Evolutionary conservation across 331 rosid genomes (phyloP).

Genomic region (Pyracantha coccinea): DNA sequence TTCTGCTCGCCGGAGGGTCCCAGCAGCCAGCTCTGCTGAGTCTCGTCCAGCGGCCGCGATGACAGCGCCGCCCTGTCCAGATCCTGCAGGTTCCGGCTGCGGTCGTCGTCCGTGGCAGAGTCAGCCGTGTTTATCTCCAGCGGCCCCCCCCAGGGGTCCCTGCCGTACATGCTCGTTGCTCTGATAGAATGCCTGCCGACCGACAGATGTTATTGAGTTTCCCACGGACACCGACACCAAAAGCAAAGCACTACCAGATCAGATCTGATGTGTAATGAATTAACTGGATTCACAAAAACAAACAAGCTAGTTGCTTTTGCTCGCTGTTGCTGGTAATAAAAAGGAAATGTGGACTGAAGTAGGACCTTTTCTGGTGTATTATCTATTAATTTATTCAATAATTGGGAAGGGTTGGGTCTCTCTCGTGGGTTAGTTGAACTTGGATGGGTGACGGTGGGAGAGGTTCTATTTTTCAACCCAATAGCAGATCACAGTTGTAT

Average conservation of each 20-base stretch:
- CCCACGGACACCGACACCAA: background rate
- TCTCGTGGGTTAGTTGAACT: too few relatives aligned
- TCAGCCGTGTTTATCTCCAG: slow-evolving; percentile 87
- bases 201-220: background rate
- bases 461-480: too few relatives aligned
- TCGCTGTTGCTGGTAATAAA: background rate
- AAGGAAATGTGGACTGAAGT: background rate
- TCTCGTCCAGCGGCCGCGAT: slow-evolving; percentile 85
- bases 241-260: background rate
- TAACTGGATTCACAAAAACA: background rate
- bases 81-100: slow-evolving; percentile 85
- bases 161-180: slow-evolving; percentile 55
- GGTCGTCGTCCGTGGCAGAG: slow-evolving; percentile 96
- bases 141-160: slow-evolving; percentile 99
- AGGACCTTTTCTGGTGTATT: background rate
- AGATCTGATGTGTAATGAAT: background rate
- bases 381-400: background rate
- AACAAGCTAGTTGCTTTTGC: background rate
- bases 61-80: slow-evolving; percentile 90
- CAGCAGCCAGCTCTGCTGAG: slow-evolving; percentile 96
- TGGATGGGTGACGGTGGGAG: too few relatives aligned
- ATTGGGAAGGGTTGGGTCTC: background rate
- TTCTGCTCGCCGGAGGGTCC: slow-evolving; percentile 84
- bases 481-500: too few relatives aligned
- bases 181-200: background rate